Evolutionary conservation across 2,329 filamentous ascomycete genomes (phyloP).

Genomic region (Neonectria sp.): DNA sequence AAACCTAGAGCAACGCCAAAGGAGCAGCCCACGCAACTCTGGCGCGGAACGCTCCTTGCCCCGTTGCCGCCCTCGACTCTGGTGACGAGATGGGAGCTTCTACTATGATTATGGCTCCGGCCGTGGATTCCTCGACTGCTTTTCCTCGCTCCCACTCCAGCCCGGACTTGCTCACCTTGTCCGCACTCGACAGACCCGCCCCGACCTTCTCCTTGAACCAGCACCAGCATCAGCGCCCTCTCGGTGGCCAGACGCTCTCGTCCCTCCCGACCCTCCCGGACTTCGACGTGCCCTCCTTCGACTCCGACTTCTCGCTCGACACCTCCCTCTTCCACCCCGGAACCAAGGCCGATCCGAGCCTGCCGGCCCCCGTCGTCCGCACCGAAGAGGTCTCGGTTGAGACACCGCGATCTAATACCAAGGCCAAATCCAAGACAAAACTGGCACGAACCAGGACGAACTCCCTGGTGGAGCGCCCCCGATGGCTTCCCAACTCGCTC

Average conservation of each 20-base stretch:
- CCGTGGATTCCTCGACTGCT: slow-evolving; percentile 50
- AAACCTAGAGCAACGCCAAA: neutral
- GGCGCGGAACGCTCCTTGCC: slow-evolving; percentile 38
- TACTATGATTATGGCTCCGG: slow-evolving; percentile 58
- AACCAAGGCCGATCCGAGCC: slow-evolving; percentile 32
- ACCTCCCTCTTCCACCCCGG: slow-evolving; percentile 59
- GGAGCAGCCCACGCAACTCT: slow-evolving; percentile 33
- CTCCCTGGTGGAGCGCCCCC: slow-evolving; percentile 64
- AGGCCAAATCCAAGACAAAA: slow-evolving; percentile 22
- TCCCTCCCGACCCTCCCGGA: slow-evolving; percentile 50
- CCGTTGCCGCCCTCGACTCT: slow-evolving; percentile 14
- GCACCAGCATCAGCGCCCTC: slow-evolving; percentile 36
- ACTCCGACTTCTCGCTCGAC: slow-evolving; percentile 65
- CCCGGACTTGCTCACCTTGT: slow-evolving; percentile 50
- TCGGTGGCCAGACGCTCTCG: slow-evolving; percentile 31
- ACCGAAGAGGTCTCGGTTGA: slow-evolving; percentile 41
- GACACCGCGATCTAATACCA: slow-evolving; percentile 35
- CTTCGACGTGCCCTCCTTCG: slow-evolving; percentile 69
- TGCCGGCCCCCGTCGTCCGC: slow-evolving; percentile 39
- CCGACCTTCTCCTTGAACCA: slow-evolving; percentile 38
- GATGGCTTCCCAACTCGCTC: slow-evolving; percentile 67
- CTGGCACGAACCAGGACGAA: slow-evolving; percentile 57
- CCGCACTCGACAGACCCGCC: slow-evolving; percentile 46
- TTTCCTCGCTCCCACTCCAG: slow-evolving; percentile 55
- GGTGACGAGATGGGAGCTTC: slow-evolving; percentile 56